phyloP scores from a whole-genome alignment of 2,329 filamentous ascomycete genomes.

The Pestalotiopsis sp. region DNA sequence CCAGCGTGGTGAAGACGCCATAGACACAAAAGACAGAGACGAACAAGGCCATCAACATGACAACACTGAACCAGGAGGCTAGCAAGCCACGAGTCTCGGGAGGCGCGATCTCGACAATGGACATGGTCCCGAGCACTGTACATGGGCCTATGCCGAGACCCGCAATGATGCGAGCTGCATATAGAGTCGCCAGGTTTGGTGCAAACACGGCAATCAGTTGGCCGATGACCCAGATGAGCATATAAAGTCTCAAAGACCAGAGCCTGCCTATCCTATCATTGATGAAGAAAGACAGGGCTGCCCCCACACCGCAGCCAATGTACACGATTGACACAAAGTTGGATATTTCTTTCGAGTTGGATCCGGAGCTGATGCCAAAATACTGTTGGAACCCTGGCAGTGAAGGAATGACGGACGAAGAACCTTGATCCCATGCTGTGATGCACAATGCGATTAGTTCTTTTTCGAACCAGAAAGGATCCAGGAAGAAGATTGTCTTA shows the following conservation, averaged over 20 bases:
- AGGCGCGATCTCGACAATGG: slow-evolving; percentile 59
- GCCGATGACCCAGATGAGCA: slow-evolving; percentile 34
- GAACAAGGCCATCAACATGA: slow-evolving; percentile 6
- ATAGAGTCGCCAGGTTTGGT: slow-evolving; percentile 51
- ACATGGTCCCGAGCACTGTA: slow-evolving; percentile 57
- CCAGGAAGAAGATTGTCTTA: not conserved
- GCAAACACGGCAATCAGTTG: slow-evolving; percentile 24
- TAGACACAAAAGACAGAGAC: slow-evolving; percentile 2
- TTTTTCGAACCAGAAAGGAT: not conserved
- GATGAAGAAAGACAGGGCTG: slow-evolving; percentile 36
- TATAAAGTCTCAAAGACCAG: slow-evolving; percentile 34
- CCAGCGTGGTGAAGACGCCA: not conserved
- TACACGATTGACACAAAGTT: slow-evolving; percentile 40
- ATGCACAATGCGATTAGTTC: not conserved
- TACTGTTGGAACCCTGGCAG: slow-evolving; percentile 37
- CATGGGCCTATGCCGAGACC: slow-evolving; percentile 53
- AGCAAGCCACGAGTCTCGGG: slow-evolving; percentile 53
- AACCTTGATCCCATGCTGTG: slow-evolving; percentile 35
- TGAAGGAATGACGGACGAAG: slow-evolving; percentile 31
- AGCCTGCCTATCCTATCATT: slow-evolving; percentile 25
- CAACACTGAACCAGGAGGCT: slow-evolving; percentile 19
- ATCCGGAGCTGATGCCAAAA: slow-evolving; percentile 33
- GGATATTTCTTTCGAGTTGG: slow-evolving; percentile 28
- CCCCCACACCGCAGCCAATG: slow-evolving; percentile 32
- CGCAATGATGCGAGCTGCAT: slow-evolving; percentile 55